These are phyloP conservation scores for Agaricales sp. DNA, from an alignment of 1,284 basidiomycete genomes.

Conservation along the genomic window DNA sequence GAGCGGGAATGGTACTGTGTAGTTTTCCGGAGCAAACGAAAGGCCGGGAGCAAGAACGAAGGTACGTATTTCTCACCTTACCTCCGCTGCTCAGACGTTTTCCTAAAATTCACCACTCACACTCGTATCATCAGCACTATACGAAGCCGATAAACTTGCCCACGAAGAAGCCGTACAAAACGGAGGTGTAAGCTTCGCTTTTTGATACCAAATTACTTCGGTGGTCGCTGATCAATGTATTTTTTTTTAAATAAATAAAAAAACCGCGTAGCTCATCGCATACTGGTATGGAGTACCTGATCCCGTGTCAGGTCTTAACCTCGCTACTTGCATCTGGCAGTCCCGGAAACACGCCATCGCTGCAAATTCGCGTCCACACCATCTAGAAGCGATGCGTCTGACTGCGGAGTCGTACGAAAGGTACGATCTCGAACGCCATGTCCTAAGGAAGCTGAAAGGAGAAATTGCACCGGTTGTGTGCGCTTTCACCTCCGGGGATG, in stretches of 20 bases:
- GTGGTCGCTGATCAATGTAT: slow-evolving; percentile 3
- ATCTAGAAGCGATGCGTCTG: slow-evolving; percentile 74
- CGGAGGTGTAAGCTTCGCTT: slow-evolving; percentile 51
- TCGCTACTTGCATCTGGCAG: slow-evolving; percentile 95
- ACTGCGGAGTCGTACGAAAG: slow-evolving; percentile 70
- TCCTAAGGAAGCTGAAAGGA: slow-evolving; percentile 56
- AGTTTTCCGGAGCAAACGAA: slow-evolving; percentile 76
- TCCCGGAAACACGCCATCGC: slow-evolving; percentile 72
- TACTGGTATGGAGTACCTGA: slow-evolving; percentile 92
- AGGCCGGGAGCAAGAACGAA: slow-evolving; percentile 53
- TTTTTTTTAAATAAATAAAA: no score
- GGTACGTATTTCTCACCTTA: slow-evolving; percentile 41
- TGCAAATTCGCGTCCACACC: slow-evolving; percentile 72
- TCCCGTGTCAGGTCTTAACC: slow-evolving; percentile 64
- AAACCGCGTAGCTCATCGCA: slow-evolving; percentile 66
- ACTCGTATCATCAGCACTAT: slow-evolving; percentile 72
- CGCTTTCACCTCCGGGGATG: slow-evolving; percentile 54
- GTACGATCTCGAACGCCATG: slow-evolving; percentile 71
- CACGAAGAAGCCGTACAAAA: slow-evolving; percentile 86
- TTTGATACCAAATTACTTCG: slow-evolving; percentile 4
- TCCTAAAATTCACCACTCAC: no score
- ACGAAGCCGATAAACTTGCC: slow-evolving; percentile 76
- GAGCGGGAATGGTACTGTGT: slow-evolving; percentile 88
- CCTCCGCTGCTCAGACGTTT: no score
- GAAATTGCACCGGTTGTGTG: slow-evolving; percentile 43